Conservation (phyloP, 495 filamentous ascomycete species). For the Ramalina peruviana region DNA sequence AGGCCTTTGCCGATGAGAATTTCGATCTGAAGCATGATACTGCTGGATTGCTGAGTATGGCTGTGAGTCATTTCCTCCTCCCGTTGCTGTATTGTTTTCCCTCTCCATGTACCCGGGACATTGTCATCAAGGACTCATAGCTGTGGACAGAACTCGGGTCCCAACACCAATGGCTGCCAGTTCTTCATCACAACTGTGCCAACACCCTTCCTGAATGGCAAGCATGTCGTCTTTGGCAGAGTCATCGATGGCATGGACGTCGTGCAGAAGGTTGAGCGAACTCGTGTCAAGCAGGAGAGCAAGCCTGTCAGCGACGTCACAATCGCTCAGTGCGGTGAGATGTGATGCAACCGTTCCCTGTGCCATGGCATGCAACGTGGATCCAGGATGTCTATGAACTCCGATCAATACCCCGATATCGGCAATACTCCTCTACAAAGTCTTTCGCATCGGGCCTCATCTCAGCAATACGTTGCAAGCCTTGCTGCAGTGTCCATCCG, state of each 20-base stretch:
- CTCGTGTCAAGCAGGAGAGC: slow-evolving; percentile 63
- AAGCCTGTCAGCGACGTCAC: slow-evolving; percentile 75
- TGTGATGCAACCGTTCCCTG: slow-evolving; percentile 34
- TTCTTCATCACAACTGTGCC: slow-evolving; percentile 88
- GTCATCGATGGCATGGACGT: slow-evolving; percentile 86
- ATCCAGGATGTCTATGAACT: background rate
- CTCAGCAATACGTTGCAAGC: background rate
- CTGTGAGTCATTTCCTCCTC: slow-evolving; percentile 40
- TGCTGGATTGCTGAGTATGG: slow-evolving; percentile 81
- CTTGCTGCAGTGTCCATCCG: slow-evolving; percentile 1
- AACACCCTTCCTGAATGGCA: slow-evolving; percentile 80
- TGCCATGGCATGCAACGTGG: no score
- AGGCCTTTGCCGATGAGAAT: slow-evolving; percentile 83
- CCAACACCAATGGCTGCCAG: slow-evolving; percentile 88
- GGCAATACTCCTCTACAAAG: no score
- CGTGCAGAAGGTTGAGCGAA: slow-evolving; percentile 76
- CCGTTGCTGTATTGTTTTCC: background rate
- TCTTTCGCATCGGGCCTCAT: background rate
- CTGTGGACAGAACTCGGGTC: slow-evolving; percentile 64
- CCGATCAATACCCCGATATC: no score
- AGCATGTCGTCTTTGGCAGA: slow-evolving; percentile 91
- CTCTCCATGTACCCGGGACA: background rate
- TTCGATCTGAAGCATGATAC: slow-evolving; percentile 66
- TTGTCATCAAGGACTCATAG: background rate
- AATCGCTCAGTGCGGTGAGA: slow-evolving; percentile 78